Conservation (phyloP, 176 grass and related monocot species). For the Cenchrus fungigraminus region DNA sequence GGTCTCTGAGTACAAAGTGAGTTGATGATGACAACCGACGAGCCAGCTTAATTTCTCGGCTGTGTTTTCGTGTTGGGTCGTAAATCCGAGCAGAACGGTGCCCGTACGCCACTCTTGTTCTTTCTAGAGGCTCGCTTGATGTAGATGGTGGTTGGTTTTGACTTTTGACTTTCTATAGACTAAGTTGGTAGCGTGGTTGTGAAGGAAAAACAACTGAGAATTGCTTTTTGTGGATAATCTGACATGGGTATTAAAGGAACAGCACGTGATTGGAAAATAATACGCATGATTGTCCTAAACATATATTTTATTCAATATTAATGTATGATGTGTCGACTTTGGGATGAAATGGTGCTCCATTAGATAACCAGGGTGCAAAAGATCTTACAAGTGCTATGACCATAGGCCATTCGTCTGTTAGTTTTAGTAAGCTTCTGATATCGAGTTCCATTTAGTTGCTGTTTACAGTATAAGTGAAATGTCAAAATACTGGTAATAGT, state of each 20-base stretch:
- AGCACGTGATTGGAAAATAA: slow-evolving; percentile 5
- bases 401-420: background rate
- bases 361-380: background rate
- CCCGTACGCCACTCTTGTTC: background rate
- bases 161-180: slow-evolving; percentile 43
- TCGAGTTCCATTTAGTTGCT: background rate
- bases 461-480: background rate
- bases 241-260: slow-evolving; percentile 7
- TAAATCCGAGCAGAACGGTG: background rate
- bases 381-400: background rate
- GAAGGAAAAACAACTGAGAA: slow-evolving; percentile 10
- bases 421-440: background rate
- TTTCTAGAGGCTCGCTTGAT: slow-evolving; percentile 15
- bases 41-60: background rate
- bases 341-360: background rate
- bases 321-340: slow-evolving; percentile 5
- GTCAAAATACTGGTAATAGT: background rate
- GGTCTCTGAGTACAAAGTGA: background rate
- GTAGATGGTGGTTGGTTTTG: slow-evolving; percentile 41
- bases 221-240: slow-evolving; percentile 27
- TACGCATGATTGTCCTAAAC: background rate
- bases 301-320: too few species aligned
- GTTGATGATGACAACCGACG: background rate
- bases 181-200: slow-evolving; percentile 11
- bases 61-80: background rate